phyloP scores from a whole-genome alignment of 208 protist genomes.

The Novymonas esmeraldas region DNA sequence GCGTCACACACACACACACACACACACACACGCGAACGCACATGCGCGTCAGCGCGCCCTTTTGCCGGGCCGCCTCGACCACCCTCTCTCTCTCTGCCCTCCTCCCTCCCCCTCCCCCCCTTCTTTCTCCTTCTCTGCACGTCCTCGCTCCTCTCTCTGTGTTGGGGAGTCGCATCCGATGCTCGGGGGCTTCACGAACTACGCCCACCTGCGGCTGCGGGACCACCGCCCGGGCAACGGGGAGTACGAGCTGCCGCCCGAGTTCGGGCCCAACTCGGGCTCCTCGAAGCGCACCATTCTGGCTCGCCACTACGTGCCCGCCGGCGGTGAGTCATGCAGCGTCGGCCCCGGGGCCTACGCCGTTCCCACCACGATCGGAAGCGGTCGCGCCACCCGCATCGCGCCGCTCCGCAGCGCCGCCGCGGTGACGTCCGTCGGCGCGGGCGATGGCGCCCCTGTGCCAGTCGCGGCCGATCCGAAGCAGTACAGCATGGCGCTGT shows the following conservation, averaged over 20 bases:
- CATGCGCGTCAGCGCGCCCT: background rate
- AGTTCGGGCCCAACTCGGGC: conserved; percentile 40
- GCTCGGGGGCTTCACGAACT: conserved; percentile 72
- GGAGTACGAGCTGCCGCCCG: conserved; percentile 61
- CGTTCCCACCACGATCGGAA: conserved; percentile 64
- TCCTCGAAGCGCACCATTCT: conserved; percentile 55
- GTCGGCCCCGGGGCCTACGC: conserved; percentile 67
- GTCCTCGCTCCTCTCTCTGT: background rate
- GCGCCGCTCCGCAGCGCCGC: conserved; percentile 10
- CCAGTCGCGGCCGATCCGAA: conserved; percentile 34
- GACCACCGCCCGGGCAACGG: conserved; percentile 71
- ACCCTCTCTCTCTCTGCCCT: conserved; percentile 4
- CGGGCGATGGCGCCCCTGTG: background rate
- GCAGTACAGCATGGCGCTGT: conserved; percentile 75
- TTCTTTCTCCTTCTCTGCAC: background rate
- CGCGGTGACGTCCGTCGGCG: background rate
- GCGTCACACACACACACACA: background rate
- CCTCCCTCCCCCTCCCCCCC: background rate
- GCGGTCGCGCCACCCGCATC: conserved; percentile 54
- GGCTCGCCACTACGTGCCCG: conserved; percentile 17
- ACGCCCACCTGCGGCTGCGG: conserved; percentile 74
- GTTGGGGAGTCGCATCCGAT: background rate
- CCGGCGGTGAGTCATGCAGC: conserved; percentile 33
- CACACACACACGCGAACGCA: background rate
- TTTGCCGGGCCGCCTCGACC: background rate